Base-by-base conservation (phyloP, 768 basidiomycete species). In the Hygrocybe coccinea region DNA sequence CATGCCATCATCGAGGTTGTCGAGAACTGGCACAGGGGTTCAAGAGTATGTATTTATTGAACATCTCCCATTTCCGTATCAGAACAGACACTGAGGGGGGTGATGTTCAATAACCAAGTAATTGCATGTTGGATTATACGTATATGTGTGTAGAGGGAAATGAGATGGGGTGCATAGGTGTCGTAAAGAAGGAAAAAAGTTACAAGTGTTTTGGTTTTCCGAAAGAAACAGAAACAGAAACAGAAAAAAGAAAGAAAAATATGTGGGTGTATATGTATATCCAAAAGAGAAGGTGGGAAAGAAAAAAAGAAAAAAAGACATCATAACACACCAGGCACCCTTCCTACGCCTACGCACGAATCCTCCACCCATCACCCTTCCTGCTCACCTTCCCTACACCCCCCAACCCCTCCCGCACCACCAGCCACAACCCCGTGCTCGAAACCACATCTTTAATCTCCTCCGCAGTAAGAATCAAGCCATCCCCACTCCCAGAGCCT, bases 381-480 rank as follows among this genome's bases (percentile, higher is more conserved):
- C 89, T 74, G 58, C 74, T 81, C 37, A 87, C 85, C 70, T 81
- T 85, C 6, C 90, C 92, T 38, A 95, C 80, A 2, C 94, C 94
- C 1, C 91, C 91, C 68, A 95, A 91, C n/a, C 85, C 85, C 69
- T 97, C 93, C 48, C 95, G 77, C 2, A 95, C 92, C 17, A 93
- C 86, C 50, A 97, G 71, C 93, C 94, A 97, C 68, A 97, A 73
- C 4, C 84, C 89, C 1, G 91, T 95, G 38, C 84, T 86, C 62
- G 87, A 90, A 55, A 95, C 84, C 15, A 91, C 78, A 71, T 97
- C 95, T 72, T 97, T 95, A 71, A 97, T 86, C 69, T 95, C 91
- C 72, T 95, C 94, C 45, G 91, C 91, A 1, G 84, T 89, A 50
- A 97, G 70, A 33, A 82, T 71, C 39, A 91, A 69, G 25, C 82